Base-by-base conservation (phyloP, 208 protist species). In the Phytomonas francai region DNA sequence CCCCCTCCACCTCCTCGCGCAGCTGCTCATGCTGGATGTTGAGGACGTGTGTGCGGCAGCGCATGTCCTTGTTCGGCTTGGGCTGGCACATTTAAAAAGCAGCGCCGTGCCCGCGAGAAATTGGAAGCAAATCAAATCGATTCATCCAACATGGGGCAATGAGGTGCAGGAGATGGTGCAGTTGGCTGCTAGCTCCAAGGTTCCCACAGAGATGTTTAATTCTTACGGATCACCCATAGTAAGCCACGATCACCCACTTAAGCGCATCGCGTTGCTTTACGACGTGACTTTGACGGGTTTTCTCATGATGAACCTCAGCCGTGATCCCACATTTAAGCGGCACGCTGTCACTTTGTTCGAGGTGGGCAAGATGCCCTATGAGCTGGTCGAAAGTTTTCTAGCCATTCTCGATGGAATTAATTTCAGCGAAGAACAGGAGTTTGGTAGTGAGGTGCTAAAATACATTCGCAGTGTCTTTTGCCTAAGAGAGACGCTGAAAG, bases 291-390 rank as follows among this genome's bases (percentile, higher is more conserved):
- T 99, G 16, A 98, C 97, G 9, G 98, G 97, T 9, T 98, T 97
- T 72, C 82, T 99, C 22, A 98, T 99, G 97, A 98, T 95, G 62
- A 98, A 98, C 77, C 73, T 98, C 28, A 95, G 90, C 27, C 67
- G 79, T 32, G 80, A 93, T 65, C 84, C 79, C 14, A 76, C 78
- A 8, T 93, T 97, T 66, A 97, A 95, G 64, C 85, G 92, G 66
- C 83, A 91, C 72, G 90, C 91, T 11, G 91, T 97, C 16, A 95
- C 91, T 51, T 77, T 97, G 3, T 97, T 95, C 70, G 93, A 97
- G 70, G 81, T 93, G 54, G 93, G 93, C 12, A 94, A 92, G 67
- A 78, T 97, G 73, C 76, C 79, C 2, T 78, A 88, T 57, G 86
- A 93, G 72, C 79, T 84, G 79, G 76, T 97, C 22, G 70, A 72